phyloP scores from a whole-genome alignment of 176 grass and related monocot species.

The Triticum dicoccoides region DNA sequence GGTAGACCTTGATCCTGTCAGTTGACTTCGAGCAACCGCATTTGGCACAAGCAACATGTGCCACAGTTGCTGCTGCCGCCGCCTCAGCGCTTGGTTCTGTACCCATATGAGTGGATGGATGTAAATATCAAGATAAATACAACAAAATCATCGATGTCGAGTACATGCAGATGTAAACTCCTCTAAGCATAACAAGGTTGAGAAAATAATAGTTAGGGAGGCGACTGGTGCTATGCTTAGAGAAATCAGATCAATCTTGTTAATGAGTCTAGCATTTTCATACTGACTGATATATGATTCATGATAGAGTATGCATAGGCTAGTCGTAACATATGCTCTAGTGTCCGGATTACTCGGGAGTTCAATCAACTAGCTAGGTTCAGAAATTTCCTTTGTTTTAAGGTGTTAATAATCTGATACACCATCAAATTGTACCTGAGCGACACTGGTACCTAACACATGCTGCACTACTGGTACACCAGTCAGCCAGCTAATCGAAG shows the following conservation, averaged over 20 bases:
- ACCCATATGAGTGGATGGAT: too few relatives aligned
- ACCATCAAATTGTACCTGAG: not conserved
- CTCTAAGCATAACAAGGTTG: too few relatives aligned
- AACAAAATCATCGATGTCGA: too few relatives aligned
- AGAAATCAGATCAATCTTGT: too few relatives aligned
- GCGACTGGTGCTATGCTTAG: too few relatives aligned
- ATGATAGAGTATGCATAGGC: not conserved
- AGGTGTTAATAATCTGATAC: not conserved
- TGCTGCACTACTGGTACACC: not conserved
- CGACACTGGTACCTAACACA: too few relatives aligned
- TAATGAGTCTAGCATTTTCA: not conserved
- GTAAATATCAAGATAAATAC: too few relatives aligned
- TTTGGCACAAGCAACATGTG: not conserved
- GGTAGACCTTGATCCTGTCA: conserved; percentile 45
- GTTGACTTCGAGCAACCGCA: conserved; percentile 24
- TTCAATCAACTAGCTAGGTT: not conserved
- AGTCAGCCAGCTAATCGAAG: not conserved
- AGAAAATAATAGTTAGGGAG: too few relatives aligned
- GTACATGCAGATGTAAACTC: too few relatives aligned
- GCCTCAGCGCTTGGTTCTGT: too few relatives aligned
- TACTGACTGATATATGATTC: not conserved
- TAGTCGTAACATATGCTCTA: not conserved
- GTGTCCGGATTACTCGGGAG: not conserved
- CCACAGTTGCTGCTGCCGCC: not conserved
- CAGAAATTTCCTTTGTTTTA: not conserved